Base-by-base conservation (phyloP, 352 stramenopile species). In the Elongisporangium anandrum region DNA sequence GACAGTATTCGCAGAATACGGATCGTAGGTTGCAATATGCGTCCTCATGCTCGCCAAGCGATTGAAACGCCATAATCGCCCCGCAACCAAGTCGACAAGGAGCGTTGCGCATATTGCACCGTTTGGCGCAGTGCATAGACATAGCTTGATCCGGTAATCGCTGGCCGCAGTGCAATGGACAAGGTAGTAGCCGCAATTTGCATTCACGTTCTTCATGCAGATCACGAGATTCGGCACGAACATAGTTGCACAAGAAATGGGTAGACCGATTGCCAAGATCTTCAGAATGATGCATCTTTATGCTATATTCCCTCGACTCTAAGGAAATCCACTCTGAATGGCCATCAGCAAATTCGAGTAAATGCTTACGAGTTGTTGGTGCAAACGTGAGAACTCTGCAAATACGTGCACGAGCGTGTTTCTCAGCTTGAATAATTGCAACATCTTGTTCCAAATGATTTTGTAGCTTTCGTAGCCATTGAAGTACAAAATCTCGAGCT, bases 111-210 rank as follows among this genome's bases (percentile, higher is more conserved):
- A 82, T 68, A 29, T 77, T 87, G 63, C 85, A 94, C 4, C 77
- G 73, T 56, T 77, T 81, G 20, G 59, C 55, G n/a, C 84, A 41
- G 52, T 94, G 85, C 23, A 56, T 23, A 0, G 69, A 52, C 7
- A 90, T 39, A 2, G 56, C 59, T n/a, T 79, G 61, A 0, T 61
- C 65, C 10, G 72, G 61, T n/a, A 91, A 60, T 13, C 70, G 71
- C 61, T 92, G 81, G 1, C 80, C 79, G 53, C 85, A 94, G 3
- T 61, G 67, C 0, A 92, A 59, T n/a, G 82, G 85, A 57, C 85
- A 94, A 12, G 66, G 19, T 0, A 91, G 56, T 8, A 88, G 67
- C 1, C 81, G 81, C 10, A 86, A 69, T 13, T 53, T 54, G 24
- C 85, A 94, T 2, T 77, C 62, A 1, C 65, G 34, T 19, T 58